Evolutionary conservation across 331 rosid genomes (phyloP).

Genomic region (Quercus lobata): DNA sequence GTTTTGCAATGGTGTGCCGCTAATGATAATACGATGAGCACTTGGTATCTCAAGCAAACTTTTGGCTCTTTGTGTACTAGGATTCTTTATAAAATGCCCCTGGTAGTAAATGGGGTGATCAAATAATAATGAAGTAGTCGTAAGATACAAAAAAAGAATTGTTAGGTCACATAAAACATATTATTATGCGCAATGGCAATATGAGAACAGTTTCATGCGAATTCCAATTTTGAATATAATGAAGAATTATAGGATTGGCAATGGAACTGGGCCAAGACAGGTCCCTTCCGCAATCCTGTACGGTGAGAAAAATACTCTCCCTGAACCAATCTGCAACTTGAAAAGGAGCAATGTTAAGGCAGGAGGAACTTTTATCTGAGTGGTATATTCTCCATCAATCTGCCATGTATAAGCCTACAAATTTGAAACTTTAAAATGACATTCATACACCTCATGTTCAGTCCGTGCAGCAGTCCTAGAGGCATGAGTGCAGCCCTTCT

Average conservation of each 20-base stretch:
- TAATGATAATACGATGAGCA: slow-evolving; percentile 74
- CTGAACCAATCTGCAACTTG: neutral
- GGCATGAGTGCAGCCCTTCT: neutral
- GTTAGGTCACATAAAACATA: slow-evolving; percentile 3
- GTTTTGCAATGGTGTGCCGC: slow-evolving; percentile 93
- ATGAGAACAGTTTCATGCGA: neutral
- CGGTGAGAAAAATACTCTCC: neutral
- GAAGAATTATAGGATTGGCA: neutral
- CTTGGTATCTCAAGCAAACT: slow-evolving; percentile 90
- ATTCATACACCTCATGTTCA: neutral
- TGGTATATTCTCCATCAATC: neutral
- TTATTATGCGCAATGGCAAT: neutral
- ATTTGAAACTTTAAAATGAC: neutral
- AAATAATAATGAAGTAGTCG: neutral
- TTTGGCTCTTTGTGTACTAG: slow-evolving; percentile 94
- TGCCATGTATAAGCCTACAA: neutral
- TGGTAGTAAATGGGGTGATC: slow-evolving; percentile 24
- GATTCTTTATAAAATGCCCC: slow-evolving; percentile 98
- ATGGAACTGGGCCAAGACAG: neutral
- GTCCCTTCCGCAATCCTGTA: neutral
- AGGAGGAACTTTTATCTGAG: neutral
- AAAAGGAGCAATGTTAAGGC: neutral
- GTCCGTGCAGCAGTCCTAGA: neutral
- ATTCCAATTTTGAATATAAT: neutral
- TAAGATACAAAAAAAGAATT: neutral